Evolutionary conservation across 2,329 filamentous ascomycete genomes (phyloP).

Genomic region (Sporothrix variecibatus): DNA sequence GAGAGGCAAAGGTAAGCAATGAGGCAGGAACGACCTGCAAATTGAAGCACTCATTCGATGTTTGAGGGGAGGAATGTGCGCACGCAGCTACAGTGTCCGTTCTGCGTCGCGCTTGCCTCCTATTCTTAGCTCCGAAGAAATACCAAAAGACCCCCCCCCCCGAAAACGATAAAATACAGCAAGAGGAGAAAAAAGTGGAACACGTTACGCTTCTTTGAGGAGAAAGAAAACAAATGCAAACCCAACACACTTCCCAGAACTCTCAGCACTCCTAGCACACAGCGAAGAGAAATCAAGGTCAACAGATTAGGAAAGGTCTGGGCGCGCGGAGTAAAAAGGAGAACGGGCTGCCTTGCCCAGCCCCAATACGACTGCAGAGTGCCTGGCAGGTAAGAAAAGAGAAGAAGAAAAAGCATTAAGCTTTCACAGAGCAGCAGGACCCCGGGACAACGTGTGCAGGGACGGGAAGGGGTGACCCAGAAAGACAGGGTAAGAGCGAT

Average conservation of each 20-base stretch:
- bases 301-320: background rate
- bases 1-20: background rate
- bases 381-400: background rate
- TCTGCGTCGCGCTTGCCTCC: conserved; percentile 23
- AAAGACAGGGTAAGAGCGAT: conserved; percentile 5
- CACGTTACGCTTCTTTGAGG: conserved; percentile 6
- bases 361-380: background rate
- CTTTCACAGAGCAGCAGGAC: conserved; percentile 5
- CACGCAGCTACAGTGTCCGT: background rate
- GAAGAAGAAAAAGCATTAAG: conserved; percentile 16
- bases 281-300: background rate
- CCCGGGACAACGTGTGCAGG: background rate
- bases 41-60: background rate
- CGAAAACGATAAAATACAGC: conserved; percentile 20
- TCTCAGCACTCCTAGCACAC: conserved; percentile 2
- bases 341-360: background rate
- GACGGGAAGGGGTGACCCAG: conserved; percentile 9
- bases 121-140: conserved; percentile 22
- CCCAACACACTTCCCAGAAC: background rate
- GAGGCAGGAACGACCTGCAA: conserved; percentile 21
- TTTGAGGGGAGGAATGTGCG: conserved; percentile 20
- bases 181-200: conserved; percentile 11
- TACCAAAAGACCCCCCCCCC: conserved; percentile 6
- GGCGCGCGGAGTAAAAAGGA: conserved; percentile 5
- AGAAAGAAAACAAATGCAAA: conserved; percentile 24